These are phyloP conservation scores for Orbilia ellipsospora DNA, from an alignment of 2,329 filamentous ascomycete species.

Conservation along the genomic window DNA sequence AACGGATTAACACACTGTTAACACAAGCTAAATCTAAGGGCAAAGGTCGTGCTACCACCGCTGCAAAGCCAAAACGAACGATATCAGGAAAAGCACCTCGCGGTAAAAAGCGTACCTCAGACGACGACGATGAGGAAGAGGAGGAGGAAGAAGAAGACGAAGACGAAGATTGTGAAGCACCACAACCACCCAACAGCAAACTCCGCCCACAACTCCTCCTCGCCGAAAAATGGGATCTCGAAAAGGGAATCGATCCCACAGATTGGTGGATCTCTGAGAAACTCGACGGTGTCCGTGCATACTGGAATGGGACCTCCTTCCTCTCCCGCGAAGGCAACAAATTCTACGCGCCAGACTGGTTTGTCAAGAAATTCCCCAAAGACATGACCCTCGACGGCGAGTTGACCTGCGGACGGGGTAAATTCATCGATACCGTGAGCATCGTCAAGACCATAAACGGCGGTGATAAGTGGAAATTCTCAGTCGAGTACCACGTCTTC, in stretches of 20 bases:
- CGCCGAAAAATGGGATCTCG: constrained; percentile 59
- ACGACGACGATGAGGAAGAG: constrained; percentile 28
- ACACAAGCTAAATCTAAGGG: constrained; percentile 35
- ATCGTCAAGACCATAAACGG: constrained; percentile 58
- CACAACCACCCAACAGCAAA: constrained; percentile 47
- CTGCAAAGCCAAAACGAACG: constrained; percentile 24
- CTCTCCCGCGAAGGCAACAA: constrained; percentile 59
- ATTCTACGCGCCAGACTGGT: constrained; percentile 59
- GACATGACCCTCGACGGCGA: constrained; percentile 59
- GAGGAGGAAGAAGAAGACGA: constrained; percentile 32
- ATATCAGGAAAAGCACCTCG: constrained; percentile 49
- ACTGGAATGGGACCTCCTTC: constrained; percentile 58
- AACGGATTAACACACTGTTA: constrained; percentile 33
- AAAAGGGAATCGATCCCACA: constrained; percentile 57
- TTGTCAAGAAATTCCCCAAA: constrained; percentile 58
- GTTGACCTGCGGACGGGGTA: constrained; percentile 58
- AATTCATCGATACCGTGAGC: constrained; percentile 59
- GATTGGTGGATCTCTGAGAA: constrained; percentile 59
- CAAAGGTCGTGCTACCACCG: not conserved
- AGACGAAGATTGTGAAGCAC: constrained; percentile 32
- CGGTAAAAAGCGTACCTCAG: constrained; percentile 17
- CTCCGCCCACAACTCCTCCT: constrained; percentile 57
- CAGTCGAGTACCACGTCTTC: constrained; percentile 58
- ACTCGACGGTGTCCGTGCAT: constrained; percentile 59
- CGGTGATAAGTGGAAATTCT: constrained; percentile 58